Conservation (phyloP, 208 protist genomes). For the Leishmania lainsoni region DNA sequence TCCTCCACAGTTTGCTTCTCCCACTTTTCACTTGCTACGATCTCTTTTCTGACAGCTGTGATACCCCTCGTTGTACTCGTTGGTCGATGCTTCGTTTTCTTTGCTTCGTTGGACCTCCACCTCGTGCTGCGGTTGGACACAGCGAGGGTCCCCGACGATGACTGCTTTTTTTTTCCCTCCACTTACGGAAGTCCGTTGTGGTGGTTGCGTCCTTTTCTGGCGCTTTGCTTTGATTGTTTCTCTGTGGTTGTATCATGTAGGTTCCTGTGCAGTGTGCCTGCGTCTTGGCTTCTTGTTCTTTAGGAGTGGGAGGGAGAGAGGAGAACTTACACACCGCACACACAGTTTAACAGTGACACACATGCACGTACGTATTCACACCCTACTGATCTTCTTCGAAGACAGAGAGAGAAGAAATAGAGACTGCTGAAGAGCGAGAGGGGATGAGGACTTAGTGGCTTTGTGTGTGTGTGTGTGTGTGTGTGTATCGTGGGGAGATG, state of each 20-base stretch:
- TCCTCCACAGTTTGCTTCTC: not conserved
- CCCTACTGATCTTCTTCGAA: not conserved
- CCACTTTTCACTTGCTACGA: not conserved
- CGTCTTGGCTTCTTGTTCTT: constrained; percentile 1
- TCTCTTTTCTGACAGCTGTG: not conserved
- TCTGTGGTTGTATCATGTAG: not conserved
- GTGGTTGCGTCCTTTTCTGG: not conserved
- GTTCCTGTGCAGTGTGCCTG: not conserved
- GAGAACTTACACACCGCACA: not conserved
- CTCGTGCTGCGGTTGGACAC: not conserved
- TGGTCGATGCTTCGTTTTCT: too few relatives aligned
- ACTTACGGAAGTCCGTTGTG: not conserved
- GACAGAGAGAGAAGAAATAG: not conserved
- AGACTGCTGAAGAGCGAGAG: too few relatives aligned
- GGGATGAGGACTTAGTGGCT: too few relatives aligned
- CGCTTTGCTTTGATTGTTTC: not conserved
- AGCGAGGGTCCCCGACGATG: not conserved
- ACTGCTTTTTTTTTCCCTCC: not conserved
- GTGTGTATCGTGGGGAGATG: not conserved
- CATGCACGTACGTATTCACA: not conserved
- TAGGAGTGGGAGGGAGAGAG: not conserved
- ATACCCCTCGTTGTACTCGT: not conserved
- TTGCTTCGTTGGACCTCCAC: not conserved
- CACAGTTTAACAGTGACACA: constrained; percentile 1
- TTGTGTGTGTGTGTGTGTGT: too few relatives aligned